Evolutionary conservation across 2,329 filamentous ascomycete species (phyloP).

Genomic region (Venturia effusa): DNA sequence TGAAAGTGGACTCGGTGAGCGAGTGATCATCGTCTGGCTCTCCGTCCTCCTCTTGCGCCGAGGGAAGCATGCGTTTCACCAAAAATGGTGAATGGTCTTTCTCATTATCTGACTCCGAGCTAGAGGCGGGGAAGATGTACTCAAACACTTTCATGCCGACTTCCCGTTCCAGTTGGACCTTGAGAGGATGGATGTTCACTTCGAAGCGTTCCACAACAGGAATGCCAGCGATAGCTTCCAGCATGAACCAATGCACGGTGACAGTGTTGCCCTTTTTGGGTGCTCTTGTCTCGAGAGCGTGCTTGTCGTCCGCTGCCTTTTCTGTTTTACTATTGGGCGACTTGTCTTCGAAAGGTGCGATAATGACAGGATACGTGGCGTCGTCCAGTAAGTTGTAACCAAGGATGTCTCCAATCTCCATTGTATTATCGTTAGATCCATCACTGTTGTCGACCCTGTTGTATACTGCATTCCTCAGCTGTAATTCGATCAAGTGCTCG

Average conservation of each 20-base stretch:
- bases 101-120: conserved; percentile 33
- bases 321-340: conserved; percentile 48
- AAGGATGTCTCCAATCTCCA: conserved; percentile 78
- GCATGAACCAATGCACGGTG: conserved; percentile 95
- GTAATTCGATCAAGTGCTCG: conserved; percentile 83
- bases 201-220: conserved; percentile 96
- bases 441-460: conserved; percentile 95
- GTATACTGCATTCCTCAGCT: conserved; percentile 82
- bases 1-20: neutral
- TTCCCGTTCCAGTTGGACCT: conserved; percentile 85
- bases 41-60: conserved; percentile 35
- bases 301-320: neutral
- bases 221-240: conserved; percentile 95
- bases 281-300: neutral
- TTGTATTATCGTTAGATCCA: conserved; percentile 86
- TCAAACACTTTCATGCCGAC: conserved; percentile 89
- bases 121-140: conserved; percentile 88
- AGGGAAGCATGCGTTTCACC: conserved; percentile 40
- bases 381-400: conserved; percentile 84
- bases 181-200: conserved; percentile 84
- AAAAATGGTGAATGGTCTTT: conserved; percentile 51
- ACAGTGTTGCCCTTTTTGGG: conserved; percentile 36
- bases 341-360: conserved; percentile 64
- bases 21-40: conserved; percentile 21
- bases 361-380: conserved; percentile 92